Base-by-base conservation (phyloP, 2,329 filamentous ascomycete species). In the Aspergillus phoenicis region DNA sequence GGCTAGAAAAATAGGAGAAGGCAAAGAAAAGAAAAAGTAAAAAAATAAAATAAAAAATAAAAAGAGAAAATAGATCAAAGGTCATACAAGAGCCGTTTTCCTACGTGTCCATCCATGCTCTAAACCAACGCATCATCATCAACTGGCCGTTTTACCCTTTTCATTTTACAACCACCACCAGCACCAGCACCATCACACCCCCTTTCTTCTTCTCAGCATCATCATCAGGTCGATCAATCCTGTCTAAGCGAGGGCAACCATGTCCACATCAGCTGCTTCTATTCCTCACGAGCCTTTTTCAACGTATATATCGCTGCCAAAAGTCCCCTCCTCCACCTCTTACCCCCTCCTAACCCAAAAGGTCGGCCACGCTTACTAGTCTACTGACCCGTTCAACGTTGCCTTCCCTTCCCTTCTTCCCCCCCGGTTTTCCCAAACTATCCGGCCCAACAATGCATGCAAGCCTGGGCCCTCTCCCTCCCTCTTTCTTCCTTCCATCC, bases 41-140 rank as follows among this genome's bases (percentile, higher is more conserved):
- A 11, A 15, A 28, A 48, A n/a, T 15, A 47, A 48, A 48, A 48
- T 15, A 52, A 26, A 30, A 26, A 38, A 52, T 13, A 22, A 17
- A 52, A 52, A 11, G 11, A 53, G 6, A 41, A 26, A 41, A 39
- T 39, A 28, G 22, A 24, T 38, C n/a, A 26, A 48, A n/a, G 45
- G 39, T 24, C 39, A 47, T 56, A 56, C 53, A 55, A 43, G n/a
- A 45, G 41, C 52, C 52, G 52, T 30, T 36, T 36, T 55, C 26
- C 28, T 47, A 56, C 53, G 53, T 56, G 53, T 56, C 28, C 53
- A 43, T 36, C 28, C 24, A 30, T 22, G n/a, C 51, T 53, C 22
- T 8, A 30, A 45, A 24, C 39, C 39, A 24, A 45, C 41, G 39
- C 10, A 56, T 30, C 17, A 26, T 28, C 47, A 26, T 28, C 47